Evolutionary conservation across 371 early-diverging fungal species (phyloP), one percentile per base, ranked within the genome.

Genomic region (Circinella umbellata): DNA sequence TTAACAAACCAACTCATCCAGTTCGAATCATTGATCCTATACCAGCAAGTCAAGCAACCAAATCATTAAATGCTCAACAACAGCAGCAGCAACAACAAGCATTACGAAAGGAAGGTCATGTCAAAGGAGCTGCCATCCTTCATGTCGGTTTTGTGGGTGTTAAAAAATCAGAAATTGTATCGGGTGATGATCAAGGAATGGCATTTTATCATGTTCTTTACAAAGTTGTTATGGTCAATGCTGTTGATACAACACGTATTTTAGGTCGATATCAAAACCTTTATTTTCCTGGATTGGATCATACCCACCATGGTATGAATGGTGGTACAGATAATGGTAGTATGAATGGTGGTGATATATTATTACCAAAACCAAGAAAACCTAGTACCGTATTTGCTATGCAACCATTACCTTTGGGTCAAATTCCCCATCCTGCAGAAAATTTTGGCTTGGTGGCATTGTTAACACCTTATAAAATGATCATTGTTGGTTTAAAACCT

Each of bases 401-500:
- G 84, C 84, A 88, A 18, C 82, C 91, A 4, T 71, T 93, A 17
- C 90, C 93, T 10, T 81, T 86, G 27, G 88, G 89, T 0, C 89
- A 88, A 59, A 68, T 86, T 10, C 77, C 87, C 13, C 91, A 92
- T 76, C 79, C 83, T 4, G 85, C 89, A 7, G 94, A 94, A 51
- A 78, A 79, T 51, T 87, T 87, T 60, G 88, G 92, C 3, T 83
- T 93, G 38, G 88, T 94, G 1, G 94, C 93, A 3, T 73, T 94
- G 10, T 63, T 90, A 11, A 93, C 93, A 6, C 92, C 92, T 1
- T 89, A 91, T 69, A 91, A 91, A 87, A 80, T 93, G 87, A 82
- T 90, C 35, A 88, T 92, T 67, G 88, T 92, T 10, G 88, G 91
- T n/a, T 73, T 91, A 37, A 91, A 91, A 68, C 94, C 94, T 4